Conservation (phyloP, 345 rosid genomes). For the Geranium brycei region DNA sequence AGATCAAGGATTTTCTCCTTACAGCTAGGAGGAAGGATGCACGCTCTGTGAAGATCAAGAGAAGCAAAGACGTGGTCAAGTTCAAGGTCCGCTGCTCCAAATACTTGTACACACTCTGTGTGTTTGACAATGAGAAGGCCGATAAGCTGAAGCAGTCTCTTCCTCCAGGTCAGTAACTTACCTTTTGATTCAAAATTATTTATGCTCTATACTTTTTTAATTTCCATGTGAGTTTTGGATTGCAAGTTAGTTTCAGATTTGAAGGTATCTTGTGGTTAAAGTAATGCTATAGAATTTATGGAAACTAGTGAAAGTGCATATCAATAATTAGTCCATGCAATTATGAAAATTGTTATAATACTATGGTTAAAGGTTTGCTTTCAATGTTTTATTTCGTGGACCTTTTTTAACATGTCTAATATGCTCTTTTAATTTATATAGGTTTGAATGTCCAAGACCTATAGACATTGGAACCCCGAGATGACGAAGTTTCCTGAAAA, state of each 20-base stretch:
- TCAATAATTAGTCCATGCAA: too few species aligned
- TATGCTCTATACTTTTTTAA: too few species aligned
- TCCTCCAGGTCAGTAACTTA: constrained; percentile 54
- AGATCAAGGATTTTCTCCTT: constrained; percentile 90
- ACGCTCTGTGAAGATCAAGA: constrained; percentile 80
- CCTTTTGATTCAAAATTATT: too few species aligned
- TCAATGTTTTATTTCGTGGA: neutral
- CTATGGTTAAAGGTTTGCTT: neutral
- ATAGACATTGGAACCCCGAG: constrained; percentile 11
- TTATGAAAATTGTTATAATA: too few species aligned
- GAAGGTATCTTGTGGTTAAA: too few species aligned
- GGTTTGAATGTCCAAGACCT: constrained; percentile 79
- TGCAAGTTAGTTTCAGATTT: too few species aligned
- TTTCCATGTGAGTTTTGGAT: too few species aligned
- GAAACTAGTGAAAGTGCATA: too few species aligned
- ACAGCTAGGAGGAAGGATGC: constrained; percentile 98
- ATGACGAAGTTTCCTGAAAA: neutral
- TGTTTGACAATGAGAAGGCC: constrained; percentile 78
- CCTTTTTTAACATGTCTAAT: neutral
- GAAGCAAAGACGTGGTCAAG: constrained; percentile 65
- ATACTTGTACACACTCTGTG: constrained; percentile 83
- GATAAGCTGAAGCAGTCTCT: constrained; percentile 93
- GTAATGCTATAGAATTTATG: too few species aligned
- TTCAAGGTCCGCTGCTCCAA: constrained; percentile 92
- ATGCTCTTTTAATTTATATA: constrained; percentile 15